Base-by-base conservation (phyloP, 495 filamentous ascomycete species). In the Podospora pseudoanserina region DNA sequence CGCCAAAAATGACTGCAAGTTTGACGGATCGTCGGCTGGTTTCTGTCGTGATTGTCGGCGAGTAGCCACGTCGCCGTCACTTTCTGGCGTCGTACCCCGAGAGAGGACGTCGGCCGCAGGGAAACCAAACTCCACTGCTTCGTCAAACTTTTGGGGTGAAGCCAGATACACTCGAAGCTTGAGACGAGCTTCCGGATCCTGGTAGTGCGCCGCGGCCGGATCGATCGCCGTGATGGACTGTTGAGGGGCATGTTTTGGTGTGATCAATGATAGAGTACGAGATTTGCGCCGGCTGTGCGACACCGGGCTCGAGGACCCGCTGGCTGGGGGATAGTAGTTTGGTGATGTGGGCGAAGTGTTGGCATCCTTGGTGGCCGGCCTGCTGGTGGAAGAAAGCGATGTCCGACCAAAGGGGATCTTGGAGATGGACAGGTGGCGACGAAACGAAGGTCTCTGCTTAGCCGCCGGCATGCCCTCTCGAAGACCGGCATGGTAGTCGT, bases 91-190 rank as follows among this genome's bases (percentile, higher is more conserved):
- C n/a, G 74, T 66, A 20, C 63, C 68, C 30, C 68, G 74, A 0
- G 77, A 74, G 27, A 79, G 67, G 2, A 74, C 73, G 53, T 84
- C 79, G 34, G 79, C 85, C 19, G 91, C 88, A 0, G 93, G 93
- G 70, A 97, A 97, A 4, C 94, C 94, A 79, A 95, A 97, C 74
- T 95, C 92, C 64, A 97, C 86, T 1, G 92, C 93, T 80, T 97
- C 94, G 73, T 98, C 95, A 68, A 97, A 97, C 75, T 96, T 97
- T 70, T 97, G 92, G 9, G 93, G 91, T 2, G 94, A 97, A 19
- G 91, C 90, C 3, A 96, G 84, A 70, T 93, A 96, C n/a, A 93
- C 88, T 3, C 92, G 89, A 15, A 97, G 80, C 75, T 94, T 96
- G 61, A 94, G 79, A 53, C 94, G 87, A 53, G 93, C 92, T 75